Evolutionary conservation across 2,329 filamentous ascomycete genomes (phyloP).

Genomic region (Annulohypoxylon truncatum): DNA sequence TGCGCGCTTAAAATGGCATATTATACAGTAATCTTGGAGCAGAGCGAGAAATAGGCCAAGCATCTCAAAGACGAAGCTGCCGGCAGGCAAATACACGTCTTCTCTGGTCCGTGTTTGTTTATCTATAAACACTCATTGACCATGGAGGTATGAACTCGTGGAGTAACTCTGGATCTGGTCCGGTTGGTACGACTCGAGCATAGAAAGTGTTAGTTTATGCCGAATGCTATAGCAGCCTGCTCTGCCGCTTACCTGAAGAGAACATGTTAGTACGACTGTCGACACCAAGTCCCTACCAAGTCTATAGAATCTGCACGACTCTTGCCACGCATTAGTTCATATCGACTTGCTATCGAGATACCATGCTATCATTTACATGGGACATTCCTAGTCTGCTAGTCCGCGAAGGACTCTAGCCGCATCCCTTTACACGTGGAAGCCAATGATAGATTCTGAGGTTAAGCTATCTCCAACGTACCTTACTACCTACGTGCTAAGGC

Average conservation of each 20-base stretch:
- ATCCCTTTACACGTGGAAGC: conserved; percentile 9
- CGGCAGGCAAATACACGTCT: neutral
- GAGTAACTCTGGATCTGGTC: neutral
- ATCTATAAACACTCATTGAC: conserved; percentile 2
- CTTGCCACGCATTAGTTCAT: neutral
- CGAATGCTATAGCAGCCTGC: neutral
- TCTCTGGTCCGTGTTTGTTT: conserved; percentile 8
- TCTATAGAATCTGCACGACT: conserved; percentile 4
- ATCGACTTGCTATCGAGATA: neutral
- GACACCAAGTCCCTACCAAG: neutral
- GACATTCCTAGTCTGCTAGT: too few relatives aligned
- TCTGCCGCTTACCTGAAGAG: neutral
- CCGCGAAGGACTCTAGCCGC: neutral
- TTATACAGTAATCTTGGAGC: conserved; percentile 2
- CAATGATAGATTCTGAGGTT: conserved; percentile 16
- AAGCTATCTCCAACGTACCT: conserved; percentile 24
- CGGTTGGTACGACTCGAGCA: conserved; percentile 11
- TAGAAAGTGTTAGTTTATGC: neutral
- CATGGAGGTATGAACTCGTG: conserved; percentile 9
- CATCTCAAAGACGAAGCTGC: conserved; percentile 3
- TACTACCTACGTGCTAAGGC: conserved; percentile 6
- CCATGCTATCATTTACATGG: conserved; percentile 5
- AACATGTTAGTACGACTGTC: neutral
- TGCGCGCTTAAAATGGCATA: conserved; percentile 25
- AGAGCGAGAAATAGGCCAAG: neutral